Percentiles rank a stretch among this genome's conserved stretches.
Conservation (phyloP, 225 moss, liverwort and hornwort genomes). For the Asterella californica region DNA sequence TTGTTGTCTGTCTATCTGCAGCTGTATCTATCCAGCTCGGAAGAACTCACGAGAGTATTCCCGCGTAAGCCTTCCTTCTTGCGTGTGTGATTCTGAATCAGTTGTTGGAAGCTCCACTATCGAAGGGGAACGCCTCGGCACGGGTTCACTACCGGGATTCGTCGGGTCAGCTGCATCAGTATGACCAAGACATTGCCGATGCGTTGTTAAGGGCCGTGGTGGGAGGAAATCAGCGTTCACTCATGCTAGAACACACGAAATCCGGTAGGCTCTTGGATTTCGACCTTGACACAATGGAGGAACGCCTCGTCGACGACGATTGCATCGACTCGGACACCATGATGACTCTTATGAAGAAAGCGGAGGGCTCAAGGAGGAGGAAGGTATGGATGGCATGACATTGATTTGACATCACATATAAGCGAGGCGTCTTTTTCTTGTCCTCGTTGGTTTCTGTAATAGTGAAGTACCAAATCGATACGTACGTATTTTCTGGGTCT, state of each 20-base stretch:
- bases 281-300: conserved; percentile 14
- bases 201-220: background rate
- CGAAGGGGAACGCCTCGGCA: background rate
- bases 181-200: background rate
- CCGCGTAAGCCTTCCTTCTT: too few relatives aligned
- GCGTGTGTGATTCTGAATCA: background rate
- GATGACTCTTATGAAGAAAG: background rate
- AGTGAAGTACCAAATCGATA: background rate
- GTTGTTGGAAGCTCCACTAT: background rate
- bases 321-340: background rate
- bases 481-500: background rate
- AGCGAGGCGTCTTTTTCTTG: too few relatives aligned
- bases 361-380: background rate
- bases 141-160: conserved; percentile 10
- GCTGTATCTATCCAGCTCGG: too few relatives aligned
- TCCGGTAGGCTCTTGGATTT: background rate
- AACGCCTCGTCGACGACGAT: background rate
- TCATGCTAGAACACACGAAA: background rate
- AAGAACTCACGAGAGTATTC: too few relatives aligned
- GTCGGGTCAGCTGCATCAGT: background rate
- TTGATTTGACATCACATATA: too few relatives aligned
- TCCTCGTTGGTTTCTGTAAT: background rate
- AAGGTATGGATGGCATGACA: background rate
- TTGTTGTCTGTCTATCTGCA: background rate
- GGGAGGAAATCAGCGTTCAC: background rate